These are phyloP conservation scores for Cadophora sp. DNA, from an alignment of 2,329 filamentous ascomycete species.

Conservation along the genomic window DNA sequence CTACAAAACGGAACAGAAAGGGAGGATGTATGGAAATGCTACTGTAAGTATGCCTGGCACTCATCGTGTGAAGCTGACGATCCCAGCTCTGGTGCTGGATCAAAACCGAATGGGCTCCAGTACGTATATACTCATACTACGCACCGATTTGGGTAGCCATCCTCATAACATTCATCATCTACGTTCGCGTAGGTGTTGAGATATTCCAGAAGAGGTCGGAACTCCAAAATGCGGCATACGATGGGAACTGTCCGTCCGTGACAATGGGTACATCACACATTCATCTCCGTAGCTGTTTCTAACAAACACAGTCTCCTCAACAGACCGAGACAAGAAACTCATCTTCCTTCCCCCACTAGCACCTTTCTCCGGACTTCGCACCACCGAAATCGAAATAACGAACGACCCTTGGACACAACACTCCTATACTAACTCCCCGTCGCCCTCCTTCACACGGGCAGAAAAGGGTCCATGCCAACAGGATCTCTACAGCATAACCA, in stretches of 20 bases:
- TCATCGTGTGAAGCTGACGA: constrained; percentile 44
- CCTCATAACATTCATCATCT: constrained; percentile 66
- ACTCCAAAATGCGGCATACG: constrained; percentile 52
- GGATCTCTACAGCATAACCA: constrained; percentile 19
- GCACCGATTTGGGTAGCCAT: constrained; percentile 72
- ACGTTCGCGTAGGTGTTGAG: constrained; percentile 67
- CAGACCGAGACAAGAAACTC: background rate
- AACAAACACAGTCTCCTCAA: background rate
- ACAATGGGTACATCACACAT: constrained; percentile 8
- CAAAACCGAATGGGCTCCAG: constrained; percentile 67
- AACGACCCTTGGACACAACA: constrained; percentile 17
- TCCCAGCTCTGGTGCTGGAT: constrained; percentile 81
- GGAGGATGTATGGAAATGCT: constrained; percentile 48
- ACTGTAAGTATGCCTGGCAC: constrained; percentile 33
- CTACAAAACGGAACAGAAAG: constrained; percentile 47
- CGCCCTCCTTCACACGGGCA: background rate
- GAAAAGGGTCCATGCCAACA: background rate
- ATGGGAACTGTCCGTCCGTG: background rate
- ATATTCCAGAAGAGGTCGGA: constrained; percentile 72
- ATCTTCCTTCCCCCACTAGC: constrained; percentile 2
- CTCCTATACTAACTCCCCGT: background rate
- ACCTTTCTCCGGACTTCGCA: constrained; percentile 30
- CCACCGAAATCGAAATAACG: constrained; percentile 39
- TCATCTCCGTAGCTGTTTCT: background rate
- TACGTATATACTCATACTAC: constrained; percentile 79